Conservation (phyloP, 1,139 yeast species). For the Citeromyces hawaiiensis region DNA sequence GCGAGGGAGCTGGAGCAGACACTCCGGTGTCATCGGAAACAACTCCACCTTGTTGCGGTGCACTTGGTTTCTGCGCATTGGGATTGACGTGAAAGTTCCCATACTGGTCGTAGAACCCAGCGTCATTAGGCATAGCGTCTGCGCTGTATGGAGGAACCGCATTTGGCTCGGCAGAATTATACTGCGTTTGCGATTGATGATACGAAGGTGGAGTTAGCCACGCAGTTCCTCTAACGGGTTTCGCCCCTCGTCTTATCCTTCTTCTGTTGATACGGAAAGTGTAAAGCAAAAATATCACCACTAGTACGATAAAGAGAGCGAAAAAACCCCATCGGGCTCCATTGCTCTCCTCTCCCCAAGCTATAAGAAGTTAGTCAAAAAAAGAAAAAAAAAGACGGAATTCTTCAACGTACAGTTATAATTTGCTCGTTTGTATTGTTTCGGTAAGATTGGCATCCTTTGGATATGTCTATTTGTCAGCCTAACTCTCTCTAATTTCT, state of each 20-base stretch:
- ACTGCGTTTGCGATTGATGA: constrained; percentile 54
- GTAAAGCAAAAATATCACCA: constrained; percentile 37
- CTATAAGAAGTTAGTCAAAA: not conserved
- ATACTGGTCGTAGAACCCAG: constrained; percentile 65
- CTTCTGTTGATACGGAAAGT: constrained; percentile 32
- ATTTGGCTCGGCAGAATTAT: constrained; percentile 29
- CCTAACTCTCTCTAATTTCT: not conserved
- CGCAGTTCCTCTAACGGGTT: constrained; percentile 71
- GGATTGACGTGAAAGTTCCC: constrained; percentile 30
- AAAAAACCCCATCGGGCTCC: constrained; percentile 43
- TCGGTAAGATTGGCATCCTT: not conserved
- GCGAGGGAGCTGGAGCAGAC: not conserved
- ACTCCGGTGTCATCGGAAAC: not conserved
- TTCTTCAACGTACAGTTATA: not conserved
- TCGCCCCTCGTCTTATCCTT: constrained; percentile 46
- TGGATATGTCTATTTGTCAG: not conserved
- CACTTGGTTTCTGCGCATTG: not conserved
- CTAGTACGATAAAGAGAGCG: constrained; percentile 34
- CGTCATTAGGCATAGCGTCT: constrained; percentile 49
- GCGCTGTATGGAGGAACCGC: constrained; percentile 60
- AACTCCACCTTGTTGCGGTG: not conserved
- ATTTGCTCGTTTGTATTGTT: not conserved
- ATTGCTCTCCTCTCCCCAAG: constrained; percentile 6
- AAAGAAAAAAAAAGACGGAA: no score
- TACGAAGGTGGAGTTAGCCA: constrained; percentile 94